Conservation (phyloP, 1,284 basidiomycete genomes). For the Omphalotus olearius region DNA sequence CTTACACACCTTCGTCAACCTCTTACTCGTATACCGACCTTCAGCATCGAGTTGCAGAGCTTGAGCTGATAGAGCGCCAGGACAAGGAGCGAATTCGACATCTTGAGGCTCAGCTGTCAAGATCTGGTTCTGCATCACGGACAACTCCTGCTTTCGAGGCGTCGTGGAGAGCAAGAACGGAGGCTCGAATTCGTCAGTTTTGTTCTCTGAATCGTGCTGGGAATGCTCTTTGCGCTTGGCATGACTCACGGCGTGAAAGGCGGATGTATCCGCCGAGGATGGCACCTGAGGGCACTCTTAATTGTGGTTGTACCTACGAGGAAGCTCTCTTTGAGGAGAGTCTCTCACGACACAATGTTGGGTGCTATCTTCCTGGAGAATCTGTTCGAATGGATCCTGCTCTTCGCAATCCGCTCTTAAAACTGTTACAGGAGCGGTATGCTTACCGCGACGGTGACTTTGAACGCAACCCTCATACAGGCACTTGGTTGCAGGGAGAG, state of each 20-base stretch:
- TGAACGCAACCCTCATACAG: conserved; percentile 58
- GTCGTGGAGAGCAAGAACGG: conserved; percentile 67
- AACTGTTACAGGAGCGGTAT: conserved; percentile 64
- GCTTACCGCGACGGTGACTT: conserved; percentile 82
- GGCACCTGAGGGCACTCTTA: conserved; percentile 70
- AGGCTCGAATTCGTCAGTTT: conserved; percentile 62
- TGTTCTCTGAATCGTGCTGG: conserved; percentile 81
- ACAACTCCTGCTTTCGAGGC: conserved; percentile 46
- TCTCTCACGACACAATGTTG: conserved; percentile 69
- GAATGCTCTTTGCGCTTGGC: conserved; percentile 83
- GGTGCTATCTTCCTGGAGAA: conserved; percentile 78
- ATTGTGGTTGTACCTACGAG: conserved; percentile 78
- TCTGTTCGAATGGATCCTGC: conserved; percentile 83
- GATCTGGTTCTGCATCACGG: conserved; percentile 32
- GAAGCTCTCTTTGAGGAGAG: conserved; percentile 83
- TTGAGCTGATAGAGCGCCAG: conserved; percentile 14
- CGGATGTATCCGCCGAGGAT: conserved; percentile 73
- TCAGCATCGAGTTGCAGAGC: conserved; percentile 17
- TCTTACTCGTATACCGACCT: conserved; percentile 10
- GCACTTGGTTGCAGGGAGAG: conserved; percentile 63
- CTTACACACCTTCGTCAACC: background rate
- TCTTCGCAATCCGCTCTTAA: conserved; percentile 71
- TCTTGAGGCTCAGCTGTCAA: conserved; percentile 36
- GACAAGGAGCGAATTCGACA: conserved; percentile 29
- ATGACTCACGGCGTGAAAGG: conserved; percentile 78